Base-by-base conservation (phyloP, 139 green algal genomes). In the Auxenochlorella pyrenoidosa region DNA sequence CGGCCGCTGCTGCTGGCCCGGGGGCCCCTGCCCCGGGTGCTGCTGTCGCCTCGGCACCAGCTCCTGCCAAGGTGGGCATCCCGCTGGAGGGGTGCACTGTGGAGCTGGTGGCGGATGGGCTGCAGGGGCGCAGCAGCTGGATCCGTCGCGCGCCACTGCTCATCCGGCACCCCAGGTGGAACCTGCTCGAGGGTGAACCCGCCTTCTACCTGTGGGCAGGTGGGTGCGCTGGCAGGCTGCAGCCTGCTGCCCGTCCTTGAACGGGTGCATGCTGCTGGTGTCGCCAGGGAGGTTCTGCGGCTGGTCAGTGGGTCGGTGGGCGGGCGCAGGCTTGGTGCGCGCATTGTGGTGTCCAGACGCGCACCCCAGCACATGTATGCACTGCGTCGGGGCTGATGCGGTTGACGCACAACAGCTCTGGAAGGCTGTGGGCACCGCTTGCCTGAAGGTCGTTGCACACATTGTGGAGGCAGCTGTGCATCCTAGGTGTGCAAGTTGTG, bases 101-200 rank as follows among this genome's bases (percentile, higher is more conserved):
- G 28, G 71, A 92, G 60, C 40, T 93, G 70, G 78, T 87, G 44
- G 36, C 44, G 1, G 89, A 92, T 32, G 89, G 88, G 51, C 88
- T 92, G 30, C 59, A 78, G 18, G 89, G 89, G 5, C 85, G 88
- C 26, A 85, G 65, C 78, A 66, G 79, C 26, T 84, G 73, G 32
- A 75, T 86, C 30, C 44, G 82, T 2, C 93, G 93, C 44, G 90
- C 71, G 4, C 93, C 93, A 2, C 79, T 96, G 82, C 84, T 94
- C 65, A 76, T 96, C 34, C 80, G 40, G 0, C 93, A 95, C 79
- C 78, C 77, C 30, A 75, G 51, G 36, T 86, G 91, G 44, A 22
- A 38, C 21, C 86, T 96, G 36, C 75, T 95, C 40, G 87, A 90
- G 15, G 88, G 90, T 3, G 87, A 93, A 83, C 85, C 59, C 0